A percentile compares a stretch with the other conserved stretches of the same genome.
phyloP scores from a whole-genome alignment of 2,329 filamentous ascomycete species.

The Colletotrichum sp. region DNA sequence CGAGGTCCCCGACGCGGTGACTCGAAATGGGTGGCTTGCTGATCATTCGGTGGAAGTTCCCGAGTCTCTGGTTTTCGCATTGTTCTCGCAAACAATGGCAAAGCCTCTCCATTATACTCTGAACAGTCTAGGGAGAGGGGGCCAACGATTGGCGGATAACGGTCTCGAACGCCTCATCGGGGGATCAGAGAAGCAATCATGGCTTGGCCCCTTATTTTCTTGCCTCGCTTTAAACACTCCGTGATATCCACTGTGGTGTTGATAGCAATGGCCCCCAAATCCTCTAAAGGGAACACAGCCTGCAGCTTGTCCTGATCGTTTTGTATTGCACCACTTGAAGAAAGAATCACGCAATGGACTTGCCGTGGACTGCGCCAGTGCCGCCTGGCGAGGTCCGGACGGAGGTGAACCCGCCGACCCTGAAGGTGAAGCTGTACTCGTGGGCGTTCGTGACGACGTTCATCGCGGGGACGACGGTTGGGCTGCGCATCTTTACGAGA shows the following conservation, averaged over 20 bases:
- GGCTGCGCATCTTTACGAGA: conserved; percentile 30
- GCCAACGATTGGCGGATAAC: neutral
- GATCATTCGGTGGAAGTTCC: neutral
- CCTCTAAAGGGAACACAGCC: neutral
- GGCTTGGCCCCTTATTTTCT: neutral
- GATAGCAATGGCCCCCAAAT: neutral
- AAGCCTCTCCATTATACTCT: neutral
- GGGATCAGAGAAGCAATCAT: neutral
- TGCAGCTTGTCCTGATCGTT: neutral
- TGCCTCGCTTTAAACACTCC: neutral
- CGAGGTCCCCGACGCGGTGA: neutral
- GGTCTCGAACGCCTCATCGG: neutral
- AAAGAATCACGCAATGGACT: neutral
- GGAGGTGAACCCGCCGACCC: conserved; percentile 14
- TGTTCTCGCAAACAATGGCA: neutral
- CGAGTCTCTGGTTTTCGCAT: neutral
- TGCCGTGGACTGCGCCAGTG: neutral
- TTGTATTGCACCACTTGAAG: neutral
- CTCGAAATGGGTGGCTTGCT: neutral
- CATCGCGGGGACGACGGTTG: conserved; percentile 26
- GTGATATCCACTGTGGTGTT: neutral
- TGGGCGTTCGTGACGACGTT: conserved; percentile 26
- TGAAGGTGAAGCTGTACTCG: conserved; percentile 25
- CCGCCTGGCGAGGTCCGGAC: conserved; percentile 28
- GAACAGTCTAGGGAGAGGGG: neutral